Evolutionary conservation across 257 asterid genomes (phyloP).

Genomic region (Przewalskia tangutica): DNA sequence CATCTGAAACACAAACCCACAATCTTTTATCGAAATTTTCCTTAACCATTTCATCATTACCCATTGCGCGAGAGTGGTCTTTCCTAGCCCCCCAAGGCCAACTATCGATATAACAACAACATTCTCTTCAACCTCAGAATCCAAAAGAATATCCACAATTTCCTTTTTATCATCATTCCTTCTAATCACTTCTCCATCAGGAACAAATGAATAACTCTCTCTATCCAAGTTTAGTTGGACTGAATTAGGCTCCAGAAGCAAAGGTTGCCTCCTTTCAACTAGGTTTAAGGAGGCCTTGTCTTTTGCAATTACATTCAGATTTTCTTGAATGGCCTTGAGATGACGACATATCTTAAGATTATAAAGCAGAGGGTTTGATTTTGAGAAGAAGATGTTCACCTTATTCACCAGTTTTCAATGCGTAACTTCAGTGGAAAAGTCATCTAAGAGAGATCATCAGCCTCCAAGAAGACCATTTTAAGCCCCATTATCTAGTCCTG

Average conservation of each 20-base stretch:
- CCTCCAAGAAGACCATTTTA: background rate
- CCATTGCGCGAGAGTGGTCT: constrained; percentile 7
- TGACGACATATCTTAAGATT: background rate
- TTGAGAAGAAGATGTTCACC: background rate
- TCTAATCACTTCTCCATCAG: background rate
- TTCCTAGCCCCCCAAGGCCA: constrained; percentile 12
- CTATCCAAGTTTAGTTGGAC: background rate
- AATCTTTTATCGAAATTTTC: background rate
- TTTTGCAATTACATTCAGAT: background rate
- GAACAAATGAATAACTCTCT: background rate
- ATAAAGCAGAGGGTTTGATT: background rate
- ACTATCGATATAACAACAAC: background rate
- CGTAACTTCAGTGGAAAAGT: background rate
- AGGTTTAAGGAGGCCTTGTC: background rate
- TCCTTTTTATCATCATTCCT: background rate
- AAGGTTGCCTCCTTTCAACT: background rate
- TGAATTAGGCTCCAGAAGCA: background rate
- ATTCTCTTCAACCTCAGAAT: background rate
- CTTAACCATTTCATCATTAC: background rate
- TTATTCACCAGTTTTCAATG: background rate
- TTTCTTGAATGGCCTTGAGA: background rate
- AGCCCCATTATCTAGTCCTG: background rate
- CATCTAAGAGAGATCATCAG: background rate
- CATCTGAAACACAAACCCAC: background rate
- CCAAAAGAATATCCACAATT: background rate